phyloP scores from a whole-genome alignment of 2,329 filamentous ascomycete genomes.

The Hymenoscyphus salicellus region DNA sequence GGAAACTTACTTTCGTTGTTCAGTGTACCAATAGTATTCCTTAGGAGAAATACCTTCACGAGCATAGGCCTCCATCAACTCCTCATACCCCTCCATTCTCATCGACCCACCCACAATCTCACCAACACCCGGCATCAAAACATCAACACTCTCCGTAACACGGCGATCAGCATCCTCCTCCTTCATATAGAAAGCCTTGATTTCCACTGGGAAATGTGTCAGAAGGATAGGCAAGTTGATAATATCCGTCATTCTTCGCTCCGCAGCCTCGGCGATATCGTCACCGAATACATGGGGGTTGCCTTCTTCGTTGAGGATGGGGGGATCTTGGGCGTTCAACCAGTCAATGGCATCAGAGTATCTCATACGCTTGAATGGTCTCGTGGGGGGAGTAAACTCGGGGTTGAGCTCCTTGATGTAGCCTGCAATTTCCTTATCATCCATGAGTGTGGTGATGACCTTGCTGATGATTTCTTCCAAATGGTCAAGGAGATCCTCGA shows the following conservation, averaged over 20 bases:
- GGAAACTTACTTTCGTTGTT: slow-evolving; percentile 76
- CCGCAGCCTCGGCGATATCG: slow-evolving; percentile 95
- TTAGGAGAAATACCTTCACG: slow-evolving; percentile 79
- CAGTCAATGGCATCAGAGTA: slow-evolving; percentile 93
- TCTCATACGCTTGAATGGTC: slow-evolving; percentile 91
- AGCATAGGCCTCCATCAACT: slow-evolving; percentile 84
- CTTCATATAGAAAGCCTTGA: slow-evolving; percentile 99
- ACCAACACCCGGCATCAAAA: slow-evolving; percentile 84
- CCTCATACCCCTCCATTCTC: slow-evolving; percentile 90
- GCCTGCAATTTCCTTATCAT: slow-evolving; percentile 67
- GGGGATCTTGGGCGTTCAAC: slow-evolving; percentile 76
- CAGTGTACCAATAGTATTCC: slow-evolving; percentile 98
- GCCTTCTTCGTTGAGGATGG: slow-evolving; percentile 88
- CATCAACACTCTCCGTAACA: slow-evolving; percentile 90
- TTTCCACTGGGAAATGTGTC: slow-evolving; percentile 93
- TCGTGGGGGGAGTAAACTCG: slow-evolving; percentile 73
- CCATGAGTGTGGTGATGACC: slow-evolving; percentile 66
- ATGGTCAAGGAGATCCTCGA: slow-evolving; percentile 82
- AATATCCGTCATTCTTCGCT: slow-evolving; percentile 93
- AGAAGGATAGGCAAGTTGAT: slow-evolving; percentile 95
- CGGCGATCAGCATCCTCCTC: slow-evolving; percentile 74
- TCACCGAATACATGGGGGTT: slow-evolving; percentile 89
- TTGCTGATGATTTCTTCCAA: slow-evolving; percentile 71
- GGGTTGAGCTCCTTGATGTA: slow-evolving; percentile 88
- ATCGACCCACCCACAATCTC: slow-evolving; percentile 96